Evolutionary conservation across 306 rosid genomes (phyloP).

Genomic region (Neltuma alba): DNA sequence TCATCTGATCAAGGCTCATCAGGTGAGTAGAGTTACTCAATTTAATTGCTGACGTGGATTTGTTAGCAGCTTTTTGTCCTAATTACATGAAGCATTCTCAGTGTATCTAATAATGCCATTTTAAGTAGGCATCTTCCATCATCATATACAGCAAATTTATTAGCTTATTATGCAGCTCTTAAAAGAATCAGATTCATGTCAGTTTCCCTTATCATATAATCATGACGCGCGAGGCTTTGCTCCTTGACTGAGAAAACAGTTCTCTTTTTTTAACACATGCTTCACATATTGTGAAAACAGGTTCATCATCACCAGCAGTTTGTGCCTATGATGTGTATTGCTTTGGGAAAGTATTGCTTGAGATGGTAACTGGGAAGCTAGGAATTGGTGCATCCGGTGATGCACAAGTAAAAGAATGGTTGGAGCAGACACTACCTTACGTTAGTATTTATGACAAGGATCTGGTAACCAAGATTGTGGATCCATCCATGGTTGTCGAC

Average conservation of each 20-base stretch:
- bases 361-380: constrained; percentile 81
- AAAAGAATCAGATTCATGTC: neutral
- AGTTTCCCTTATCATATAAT: neutral
- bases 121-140: too few species aligned
- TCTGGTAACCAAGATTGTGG: constrained; percentile 73
- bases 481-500: constrained; percentile 80
- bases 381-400: constrained; percentile 79
- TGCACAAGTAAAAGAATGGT: constrained; percentile 56
- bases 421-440: constrained; percentile 64
- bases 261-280: constrained; percentile 23
- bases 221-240: too few species aligned
- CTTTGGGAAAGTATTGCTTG: constrained; percentile 93
- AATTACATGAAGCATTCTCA: too few species aligned
- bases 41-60: neutral
- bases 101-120: too few species aligned
- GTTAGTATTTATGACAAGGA: constrained; percentile 85
- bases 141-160: too few species aligned
- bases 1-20: constrained; percentile 79
- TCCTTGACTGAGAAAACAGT: neutral
- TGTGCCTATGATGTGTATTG: constrained; percentile 92
- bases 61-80: constrained; percentile 21
- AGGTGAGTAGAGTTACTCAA: constrained; percentile 58
- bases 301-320: constrained; percentile 60
- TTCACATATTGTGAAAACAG: constrained; percentile 54
- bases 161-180: constrained; percentile 3